Percentiles rank a stretch among this genome's conserved stretches.
phyloP scores from a whole-genome alignment of 441 rosid species.

The Syzygium syzygioides region DNA sequence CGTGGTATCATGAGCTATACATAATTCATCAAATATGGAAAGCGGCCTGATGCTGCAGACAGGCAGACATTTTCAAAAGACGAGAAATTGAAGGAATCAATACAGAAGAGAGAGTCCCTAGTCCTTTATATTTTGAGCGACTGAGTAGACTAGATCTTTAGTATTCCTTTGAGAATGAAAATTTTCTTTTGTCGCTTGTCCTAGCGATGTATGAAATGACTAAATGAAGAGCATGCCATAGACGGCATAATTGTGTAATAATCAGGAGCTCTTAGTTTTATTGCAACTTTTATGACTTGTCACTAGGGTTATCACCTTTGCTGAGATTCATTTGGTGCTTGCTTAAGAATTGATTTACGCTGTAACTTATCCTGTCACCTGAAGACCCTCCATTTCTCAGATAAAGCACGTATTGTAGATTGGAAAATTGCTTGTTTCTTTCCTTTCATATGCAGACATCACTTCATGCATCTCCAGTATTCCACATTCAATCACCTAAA shows the following conservation, averaged over 20 bases:
- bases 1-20: not conserved
- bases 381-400: not conserved
- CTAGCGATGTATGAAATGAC: not conserved
- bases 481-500: not conserved
- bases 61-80: not conserved
- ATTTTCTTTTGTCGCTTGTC: fast-evolving
- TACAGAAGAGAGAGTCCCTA: not conserved
- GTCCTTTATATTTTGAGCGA: not conserved
- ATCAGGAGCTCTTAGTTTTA: not conserved
- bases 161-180: not conserved
- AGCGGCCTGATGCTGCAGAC: not conserved
- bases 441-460: not conserved
- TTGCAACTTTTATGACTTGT: not conserved
- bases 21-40: not conserved
- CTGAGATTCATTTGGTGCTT: not conserved
- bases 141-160: not conserved
- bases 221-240: not conserved
- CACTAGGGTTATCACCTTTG: not conserved
- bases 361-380: not conserved
- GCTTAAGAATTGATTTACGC: not conserved
- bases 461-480: not conserved
- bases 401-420: not conserved
- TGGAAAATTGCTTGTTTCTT: not conserved
- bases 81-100: not conserved
- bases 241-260: not conserved